Evolutionary conservation across 2,329 filamentous ascomycete species (phyloP), one percentile per base, ranked within the genome.

Genomic region (Diplodia corticola): DNA sequence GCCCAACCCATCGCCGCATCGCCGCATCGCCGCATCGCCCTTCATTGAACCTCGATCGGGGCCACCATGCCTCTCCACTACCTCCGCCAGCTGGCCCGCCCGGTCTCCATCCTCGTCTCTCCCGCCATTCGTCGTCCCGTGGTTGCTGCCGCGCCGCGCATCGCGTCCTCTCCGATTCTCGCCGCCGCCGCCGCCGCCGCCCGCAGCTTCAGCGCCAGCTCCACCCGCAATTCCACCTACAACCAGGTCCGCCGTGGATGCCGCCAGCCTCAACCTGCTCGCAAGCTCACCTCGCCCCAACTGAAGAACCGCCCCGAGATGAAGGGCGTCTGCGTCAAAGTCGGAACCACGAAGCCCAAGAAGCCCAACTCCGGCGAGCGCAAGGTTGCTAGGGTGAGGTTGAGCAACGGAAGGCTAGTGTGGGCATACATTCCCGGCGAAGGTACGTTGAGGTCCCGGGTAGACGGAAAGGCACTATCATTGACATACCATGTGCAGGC

Each of bases 331-430:
- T 98, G 95, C 79, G 82, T 99, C 70, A 93, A 96, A 77, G 95
- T 98, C 68, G 93, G 92, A 74, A 91, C 93, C 72, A 93, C 91
- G 73, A 93, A 95, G 75, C 95, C 95, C 66, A 99, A 99, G 88
- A 99, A 99, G 82, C 95, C 95, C 70, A 99, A 99, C 80, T 99
- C 95, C 30, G 95, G 93, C 65, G 93, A 98, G 84, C 86, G 95
- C 69, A 99, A 99, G 84, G 95, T 92, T 67, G 94, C 94, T 2
- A 92, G 94, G 83, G 90, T 99, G 22, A 85, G 93, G 71, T 83
- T 99, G 76, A 95, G 91, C 68, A 93, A 88, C 69, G 95, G 95
- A 65, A 92, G 89, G 76, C 86, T 96, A 67, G 85, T 99, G 69
- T 97, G 92, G 67, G 92, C 91, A 28, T 98, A 97, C 82, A 97